Conservation (phyloP, 106 monocot genomes). For the Platanthera zijinensis region DNA sequence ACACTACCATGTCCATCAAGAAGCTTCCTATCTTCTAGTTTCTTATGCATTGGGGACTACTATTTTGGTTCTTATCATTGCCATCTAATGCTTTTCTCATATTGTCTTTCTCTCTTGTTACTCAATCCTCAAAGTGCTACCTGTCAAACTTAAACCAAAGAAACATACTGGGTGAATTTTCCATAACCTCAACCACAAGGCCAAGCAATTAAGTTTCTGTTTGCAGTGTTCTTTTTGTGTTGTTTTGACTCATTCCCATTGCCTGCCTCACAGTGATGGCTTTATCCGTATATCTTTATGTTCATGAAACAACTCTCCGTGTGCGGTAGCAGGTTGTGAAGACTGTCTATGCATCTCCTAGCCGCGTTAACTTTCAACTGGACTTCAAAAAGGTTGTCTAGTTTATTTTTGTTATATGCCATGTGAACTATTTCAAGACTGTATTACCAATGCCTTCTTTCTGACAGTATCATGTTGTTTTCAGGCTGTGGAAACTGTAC, state of each 20-base stretch:
- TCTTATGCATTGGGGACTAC: background rate
- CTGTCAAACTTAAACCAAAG: background rate
- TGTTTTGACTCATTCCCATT: background rate
- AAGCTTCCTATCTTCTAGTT: background rate
- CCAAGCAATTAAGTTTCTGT: background rate
- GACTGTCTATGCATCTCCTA: slow-evolving; percentile 97
- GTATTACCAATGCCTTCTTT: slow-evolving; percentile 3
- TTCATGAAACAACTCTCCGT: background rate
- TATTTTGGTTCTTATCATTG: background rate
- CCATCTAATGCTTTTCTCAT: background rate
- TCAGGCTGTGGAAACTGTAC: slow-evolving; percentile 77
- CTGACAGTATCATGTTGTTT: slow-evolving; percentile 10
- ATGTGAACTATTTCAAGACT: background rate
- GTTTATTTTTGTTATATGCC: background rate
- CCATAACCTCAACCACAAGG: background rate
- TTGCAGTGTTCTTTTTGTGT: background rate
- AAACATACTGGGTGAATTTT: background rate
- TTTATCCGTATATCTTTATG: background rate
- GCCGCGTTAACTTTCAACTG: slow-evolving; percentile 85
- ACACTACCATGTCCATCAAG: background rate
- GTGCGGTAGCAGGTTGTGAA: slow-evolving; percentile 62
- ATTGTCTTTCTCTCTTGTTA: background rate
- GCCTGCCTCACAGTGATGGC: background rate
- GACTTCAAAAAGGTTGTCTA: slow-evolving; percentile 67
- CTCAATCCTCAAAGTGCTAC: background rate